Base-by-base conservation (phyloP, 2,329 filamentous ascomycete species). In the Blastomyces silverae region DNA sequence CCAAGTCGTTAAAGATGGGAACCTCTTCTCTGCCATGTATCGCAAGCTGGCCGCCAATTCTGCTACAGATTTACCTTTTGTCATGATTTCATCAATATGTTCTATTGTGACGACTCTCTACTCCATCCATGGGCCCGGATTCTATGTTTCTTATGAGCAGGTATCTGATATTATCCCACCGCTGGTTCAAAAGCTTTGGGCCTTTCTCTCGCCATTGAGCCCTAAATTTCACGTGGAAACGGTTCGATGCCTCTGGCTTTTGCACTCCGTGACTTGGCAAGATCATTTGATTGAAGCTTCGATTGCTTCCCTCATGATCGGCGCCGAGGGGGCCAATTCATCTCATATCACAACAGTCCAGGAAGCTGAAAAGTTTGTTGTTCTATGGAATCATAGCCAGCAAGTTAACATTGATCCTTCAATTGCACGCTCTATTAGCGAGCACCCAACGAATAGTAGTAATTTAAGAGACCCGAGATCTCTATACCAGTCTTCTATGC, bases 201-300 rank as follows among this genome's bases (percentile, higher is more conserved):
- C 80, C 5, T 91, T 90, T 71, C 78, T 99, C 50, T 90, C 91
- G 0, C 88, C 90, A n/a, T 83, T 87, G 15, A 87, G 88, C 67
- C 92, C 92, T 0, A 96, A 96, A 73, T 95, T 93, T 69, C 94
- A 97, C 72, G 92, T 99, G 42, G 95, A 99, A 78, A 88, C 92
- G 22, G 90, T 95, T 10, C 87, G 90, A 65, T 89, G 87, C 69
- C 79, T 99, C 50, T 96, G 94, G 90, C 87, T 91, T 69, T 79
- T 99, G 62, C 92, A 97, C 31, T 84, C 87, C 0, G 83, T 96
- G 15, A 85, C 88, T 1, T 79, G 83, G 50, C 79, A 83, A 1
- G 87, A 87, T 69, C 87, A 89, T 62, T 85, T 92, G 57, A 87
- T 96, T 4, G 92, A 96, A 75, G 91, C 90, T 31, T 86, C 90